Base-by-base conservation (phyloP, 169 alveolate genomes). In the Cystoisospora suis region DNA sequence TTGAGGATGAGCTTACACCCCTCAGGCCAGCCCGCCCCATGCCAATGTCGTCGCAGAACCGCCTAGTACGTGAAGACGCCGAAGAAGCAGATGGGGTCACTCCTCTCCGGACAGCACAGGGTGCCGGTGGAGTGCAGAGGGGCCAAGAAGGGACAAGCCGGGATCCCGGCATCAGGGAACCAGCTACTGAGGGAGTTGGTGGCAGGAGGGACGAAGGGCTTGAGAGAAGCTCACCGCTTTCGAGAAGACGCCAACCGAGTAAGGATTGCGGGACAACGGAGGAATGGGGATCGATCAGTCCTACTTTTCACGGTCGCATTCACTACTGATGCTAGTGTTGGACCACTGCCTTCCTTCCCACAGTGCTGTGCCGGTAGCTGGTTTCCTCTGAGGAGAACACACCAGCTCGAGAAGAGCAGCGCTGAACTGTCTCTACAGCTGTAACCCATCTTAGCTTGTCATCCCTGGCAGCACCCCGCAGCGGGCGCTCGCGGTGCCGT, bases 221-320 rank as follows among this genome's bases (percentile, higher is more conserved):
- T 44, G 45, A 65, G 42, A 65, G 77, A n/a, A 27, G 42, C 29
- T 65, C 77, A 5, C 77, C 77, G 5, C 77, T 65, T 20, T 65
- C 77, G n/a, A 65, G 77, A 65, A 12, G 77, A 12, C 36, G 77
- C n/a, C 77, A 44, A 15, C 77, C 77, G n/a, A n/a, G 77, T 65
- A 12, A 34, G 65, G 12, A 53, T 12, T 53, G 12, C 65, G 23
- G 65, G 23, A 15, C 29, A 15, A 53, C 23, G 65, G 12, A 53
- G 12, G 65, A 53, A 53, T 53, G 65, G 23, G 23, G 23, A 53
- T 53, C 29, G 12, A 23, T 53, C 29, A 23, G 12, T 12, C 23
- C 29, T 53, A 12, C 23, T 23, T 53, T 15, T 53, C 12, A 15
- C 65, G 12, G 65, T 23, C 29, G 12, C 65, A 15, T 15, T 23